Evolutionary conservation across 2,329 filamentous ascomycete species (phyloP).

Genomic region (Penicillium expansum): DNA sequence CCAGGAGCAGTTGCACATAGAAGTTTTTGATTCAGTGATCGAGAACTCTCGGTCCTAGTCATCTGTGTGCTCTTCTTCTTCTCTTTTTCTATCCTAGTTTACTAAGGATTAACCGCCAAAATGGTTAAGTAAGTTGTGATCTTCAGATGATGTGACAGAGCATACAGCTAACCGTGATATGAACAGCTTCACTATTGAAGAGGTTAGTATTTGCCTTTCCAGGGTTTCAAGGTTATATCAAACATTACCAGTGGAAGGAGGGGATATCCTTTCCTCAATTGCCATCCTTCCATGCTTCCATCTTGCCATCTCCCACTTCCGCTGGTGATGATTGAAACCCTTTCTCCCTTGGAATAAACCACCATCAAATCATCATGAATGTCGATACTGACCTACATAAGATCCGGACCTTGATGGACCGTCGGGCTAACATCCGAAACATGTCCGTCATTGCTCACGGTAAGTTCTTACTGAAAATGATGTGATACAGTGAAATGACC

Average conservation of each 20-base stretch:
- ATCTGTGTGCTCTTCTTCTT: conserved; percentile 39
- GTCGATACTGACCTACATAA: conserved; percentile 13
- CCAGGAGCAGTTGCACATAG: conserved; percentile 42
- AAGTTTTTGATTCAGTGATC: conserved; percentile 40
- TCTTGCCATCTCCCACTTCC: not conserved
- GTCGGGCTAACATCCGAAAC: conserved; percentile 70
- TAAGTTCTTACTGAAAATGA: conserved; percentile 39
- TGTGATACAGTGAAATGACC: not conserved
- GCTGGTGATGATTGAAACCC: not conserved
- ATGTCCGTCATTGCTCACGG: conserved; percentile 99
- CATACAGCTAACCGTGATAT: not conserved
- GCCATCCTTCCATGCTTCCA: not conserved
- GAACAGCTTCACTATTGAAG: conserved; percentile 93
- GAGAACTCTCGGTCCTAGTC: conserved; percentile 46
- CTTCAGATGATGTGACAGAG: not conserved
- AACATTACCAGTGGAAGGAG: not conserved
- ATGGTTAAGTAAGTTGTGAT: conserved; percentile 93
- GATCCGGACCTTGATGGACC: conserved; percentile 51
- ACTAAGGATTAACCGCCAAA: conserved; percentile 67
- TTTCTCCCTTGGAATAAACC: not conserved
- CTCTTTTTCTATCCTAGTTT: conserved; percentile 34
- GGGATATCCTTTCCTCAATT: not conserved
- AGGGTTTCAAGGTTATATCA: not conserved
- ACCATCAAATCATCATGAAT: conserved; percentile 21
- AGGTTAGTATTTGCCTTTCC: conserved; percentile 50